phyloP scores from a whole-genome alignment of 805 yeast genomes.

The Suhomyces kilbournensis region DNA sequence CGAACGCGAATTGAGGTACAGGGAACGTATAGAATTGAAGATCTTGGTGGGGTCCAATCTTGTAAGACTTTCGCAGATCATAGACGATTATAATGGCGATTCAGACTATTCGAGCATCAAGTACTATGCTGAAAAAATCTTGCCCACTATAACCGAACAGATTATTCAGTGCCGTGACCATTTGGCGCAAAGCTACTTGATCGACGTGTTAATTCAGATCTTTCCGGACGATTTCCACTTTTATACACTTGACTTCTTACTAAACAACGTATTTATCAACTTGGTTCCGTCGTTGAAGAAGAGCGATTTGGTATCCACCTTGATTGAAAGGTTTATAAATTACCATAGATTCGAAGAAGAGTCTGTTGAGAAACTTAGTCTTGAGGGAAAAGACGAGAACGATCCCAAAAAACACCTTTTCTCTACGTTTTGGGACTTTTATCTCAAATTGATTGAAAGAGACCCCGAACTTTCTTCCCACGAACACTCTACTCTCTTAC shows the following conservation, averaged over 20 bases:
- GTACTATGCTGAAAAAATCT: slow-evolving; percentile 48
- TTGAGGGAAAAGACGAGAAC: background rate
- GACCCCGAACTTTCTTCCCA: slow-evolving; percentile 67
- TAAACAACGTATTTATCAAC: slow-evolving; percentile 58
- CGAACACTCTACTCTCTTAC: slow-evolving; percentile 62
- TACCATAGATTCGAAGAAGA: slow-evolving; percentile 34
- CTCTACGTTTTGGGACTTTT: slow-evolving; percentile 63
- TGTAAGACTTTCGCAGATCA: slow-evolving; percentile 83
- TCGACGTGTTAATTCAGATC: slow-evolving; percentile 89
- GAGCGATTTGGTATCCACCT: slow-evolving; percentile 60
- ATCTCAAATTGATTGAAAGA: slow-evolving; percentile 49
- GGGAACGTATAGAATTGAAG: slow-evolving; percentile 84
- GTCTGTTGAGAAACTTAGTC: slow-evolving; percentile 21
- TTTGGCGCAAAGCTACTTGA: slow-evolving; percentile 85
- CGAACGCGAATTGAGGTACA: slow-evolving; percentile 68
- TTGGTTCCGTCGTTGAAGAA: slow-evolving; percentile 71
- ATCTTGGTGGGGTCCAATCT: slow-evolving; percentile 90
- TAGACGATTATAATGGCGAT: slow-evolving; percentile 56
- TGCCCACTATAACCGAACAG: slow-evolving; percentile 84
- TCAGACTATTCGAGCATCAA: slow-evolving; percentile 24
- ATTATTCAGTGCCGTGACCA: slow-evolving; percentile 88
- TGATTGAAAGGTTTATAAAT: slow-evolving; percentile 68
- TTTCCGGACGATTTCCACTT: slow-evolving; percentile 93
- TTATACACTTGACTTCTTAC: slow-evolving; percentile 62
- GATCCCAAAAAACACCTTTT: slow-evolving; percentile 47